These are phyloP conservation scores for Breynia disticha DNA, from an alignment of 441 rosid genomes.

Conservation along the genomic window DNA sequence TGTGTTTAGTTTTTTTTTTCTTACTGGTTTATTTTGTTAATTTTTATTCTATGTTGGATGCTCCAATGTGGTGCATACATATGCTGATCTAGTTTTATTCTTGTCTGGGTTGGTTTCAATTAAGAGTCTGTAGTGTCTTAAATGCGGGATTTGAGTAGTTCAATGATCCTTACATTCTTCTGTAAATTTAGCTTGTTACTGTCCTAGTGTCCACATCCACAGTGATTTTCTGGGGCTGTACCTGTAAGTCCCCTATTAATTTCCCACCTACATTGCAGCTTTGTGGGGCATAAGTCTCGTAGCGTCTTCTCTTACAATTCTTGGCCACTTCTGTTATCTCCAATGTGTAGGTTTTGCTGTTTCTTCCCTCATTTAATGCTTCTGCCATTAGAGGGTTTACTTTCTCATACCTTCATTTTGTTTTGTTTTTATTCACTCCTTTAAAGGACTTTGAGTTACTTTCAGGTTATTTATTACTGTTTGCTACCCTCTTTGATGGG, in stretches of 20 bases:
- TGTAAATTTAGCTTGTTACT: neutral
- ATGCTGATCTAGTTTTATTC: slow-evolving; percentile 4
- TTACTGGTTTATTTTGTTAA: neutral
- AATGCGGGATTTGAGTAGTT: slow-evolving; percentile 8
- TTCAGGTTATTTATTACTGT: slow-evolving; percentile 28
- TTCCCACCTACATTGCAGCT: slow-evolving; percentile 21
- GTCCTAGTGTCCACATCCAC: neutral
- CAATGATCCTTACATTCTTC: slow-evolving; percentile 9
- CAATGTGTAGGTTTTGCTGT: slow-evolving; percentile 14
- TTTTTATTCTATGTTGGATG: neutral
- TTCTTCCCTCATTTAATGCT: slow-evolving; percentile 28
- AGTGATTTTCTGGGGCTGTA: slow-evolving; percentile 6
- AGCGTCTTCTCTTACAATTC: slow-evolving; percentile 13
- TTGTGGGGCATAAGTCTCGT: slow-evolving; percentile 24
- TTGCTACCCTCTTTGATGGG: slow-evolving; percentile 24
- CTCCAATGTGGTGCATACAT: neutral
- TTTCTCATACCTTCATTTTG: slow-evolving; percentile 19
- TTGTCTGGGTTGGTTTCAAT: neutral
- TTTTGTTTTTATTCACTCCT: slow-evolving; percentile 25
- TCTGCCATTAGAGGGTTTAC: slow-evolving; percentile 11
- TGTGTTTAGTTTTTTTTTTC: neutral
- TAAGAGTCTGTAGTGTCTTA: slow-evolving; percentile 2
- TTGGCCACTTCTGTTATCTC: slow-evolving; percentile 17
- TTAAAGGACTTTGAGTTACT: slow-evolving; percentile 23
- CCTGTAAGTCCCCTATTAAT: slow-evolving; percentile 17